phyloP scores from a whole-genome alignment of 768 basidiomycete genomes.

The Leccinellum rugosiceps region DNA sequence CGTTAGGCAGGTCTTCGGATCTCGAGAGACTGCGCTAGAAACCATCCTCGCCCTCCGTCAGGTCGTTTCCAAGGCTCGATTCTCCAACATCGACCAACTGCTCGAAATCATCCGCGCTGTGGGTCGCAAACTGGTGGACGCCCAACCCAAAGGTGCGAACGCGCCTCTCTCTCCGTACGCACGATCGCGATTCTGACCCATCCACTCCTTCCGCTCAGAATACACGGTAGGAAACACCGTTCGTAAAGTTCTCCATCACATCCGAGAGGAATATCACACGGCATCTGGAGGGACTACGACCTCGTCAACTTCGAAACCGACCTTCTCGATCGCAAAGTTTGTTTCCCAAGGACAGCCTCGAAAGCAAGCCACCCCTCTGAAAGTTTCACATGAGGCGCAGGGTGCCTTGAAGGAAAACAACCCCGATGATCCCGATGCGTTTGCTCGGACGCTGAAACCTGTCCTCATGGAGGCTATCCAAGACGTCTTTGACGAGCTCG shows the following conservation, averaged over 20 bases:
- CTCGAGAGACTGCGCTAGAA: conserved; percentile 84
- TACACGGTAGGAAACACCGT: conserved; percentile 95
- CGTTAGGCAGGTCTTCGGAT: conserved; percentile 85
- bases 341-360: conserved; percentile 75
- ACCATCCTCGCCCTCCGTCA: conserved; percentile 86
- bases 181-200: neutral
- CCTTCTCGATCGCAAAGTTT: conserved; percentile 78
- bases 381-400: conserved; percentile 45
- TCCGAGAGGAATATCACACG: conserved; percentile 92
- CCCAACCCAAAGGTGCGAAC: conserved; percentile 86
- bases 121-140: conserved; percentile 78
- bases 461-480: conserved; percentile 96
- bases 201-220: conserved; percentile 47
- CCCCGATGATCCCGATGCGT: conserved; percentile 73
- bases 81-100: conserved; percentile 83
- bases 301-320: conserved; percentile 35
- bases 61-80: conserved; percentile 83
- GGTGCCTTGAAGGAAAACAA: conserved; percentile 66
- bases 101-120: conserved; percentile 74
- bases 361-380: conserved; percentile 38
- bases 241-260: conserved; percentile 87
- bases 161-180: neutral
- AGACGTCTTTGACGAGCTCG: conserved; percentile 93
- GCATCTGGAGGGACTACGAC: conserved; percentile 53
- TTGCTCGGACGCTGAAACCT: conserved; percentile 78